Base-by-base conservation (phyloP, 2,329 filamentous ascomycete species). In the Trichoderma cornu-damae region DNA sequence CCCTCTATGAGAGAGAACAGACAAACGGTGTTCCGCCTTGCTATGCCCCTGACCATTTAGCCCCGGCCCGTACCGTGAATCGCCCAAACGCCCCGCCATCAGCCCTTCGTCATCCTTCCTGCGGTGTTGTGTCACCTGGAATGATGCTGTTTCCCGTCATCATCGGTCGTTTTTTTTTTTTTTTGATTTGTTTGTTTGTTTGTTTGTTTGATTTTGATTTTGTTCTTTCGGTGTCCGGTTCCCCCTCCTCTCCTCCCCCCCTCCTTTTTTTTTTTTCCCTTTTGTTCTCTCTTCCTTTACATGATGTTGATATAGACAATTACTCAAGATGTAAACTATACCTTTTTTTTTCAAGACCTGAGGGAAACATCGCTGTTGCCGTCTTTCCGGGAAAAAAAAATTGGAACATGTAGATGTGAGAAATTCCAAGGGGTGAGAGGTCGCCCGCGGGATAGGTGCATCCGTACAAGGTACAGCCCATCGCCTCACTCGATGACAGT, bases 401-500 rank as follows among this genome's bases (percentile, higher is more conserved):
- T 2, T 30, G 28, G 11, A n/a, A n/a, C n/a, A 35, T 26, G 24
- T n/a, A 6, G 18, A 35, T 14, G 16, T 34, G 47, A 37, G 20
- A 24, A 37, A 47, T 44, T 43, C 9, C 9, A 8, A 22, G 18
- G 22, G 26, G n/a, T 24, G 12, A 20, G 8, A 46, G 16, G 26
- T 28, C 32, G 34, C 28, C 26, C 24, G n/a, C n/a, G 3, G 34
- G 14, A 22, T 26, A 14, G 32, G 14, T 30, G 24, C 30, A 4
- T 14, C 20, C 26, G 38, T 12, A 24, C 30, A 8, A 3, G 30
- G 9, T 9, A 42, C 2, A n/a, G n/a, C 34, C 24, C 37, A 9
- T 16, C 4, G 28, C 18, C 8, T 69, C 70, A 79, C 55, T 78
- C 74, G 58, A 82, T 77, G 42, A 69, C 68, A n/a, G 70, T 64